These are phyloP conservation scores for Chloranthus sessilifolius DNA, from an alignment of 164 flowering plant genomes.

Conservation along the genomic window DNA sequence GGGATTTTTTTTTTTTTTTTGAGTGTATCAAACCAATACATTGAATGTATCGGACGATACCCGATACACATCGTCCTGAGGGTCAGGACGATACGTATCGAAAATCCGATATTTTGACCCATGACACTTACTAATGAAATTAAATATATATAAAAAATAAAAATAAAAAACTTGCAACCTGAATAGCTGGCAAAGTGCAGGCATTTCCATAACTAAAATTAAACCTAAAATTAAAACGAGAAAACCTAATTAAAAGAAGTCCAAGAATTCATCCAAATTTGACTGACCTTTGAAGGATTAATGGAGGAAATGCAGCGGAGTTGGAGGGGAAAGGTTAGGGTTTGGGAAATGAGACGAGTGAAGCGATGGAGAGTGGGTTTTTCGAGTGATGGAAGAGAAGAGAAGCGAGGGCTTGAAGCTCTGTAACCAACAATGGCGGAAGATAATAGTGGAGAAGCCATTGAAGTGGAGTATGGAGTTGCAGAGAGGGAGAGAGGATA, in stretches of 20 bases:
- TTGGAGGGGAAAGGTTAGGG: conserved; percentile 4
- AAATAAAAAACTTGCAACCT: too few species aligned
- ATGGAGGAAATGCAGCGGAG: conserved; percentile 17
- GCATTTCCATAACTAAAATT: too few species aligned
- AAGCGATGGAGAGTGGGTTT: conserved; percentile 6
- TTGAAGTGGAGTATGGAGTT: conserved; percentile 18
- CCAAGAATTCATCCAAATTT: not conserved
- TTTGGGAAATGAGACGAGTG: conserved; percentile 6
- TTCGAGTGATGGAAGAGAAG: conserved; percentile 11
- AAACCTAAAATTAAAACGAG: not conserved
- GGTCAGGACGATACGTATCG: too few species aligned
- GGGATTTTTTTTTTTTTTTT: too few species aligned
- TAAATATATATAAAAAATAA: too few species aligned
- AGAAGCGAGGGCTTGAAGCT: conserved; percentile 4
- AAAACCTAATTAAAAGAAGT: not conserved
- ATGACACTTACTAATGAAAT: too few species aligned
- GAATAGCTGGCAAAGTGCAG: too few species aligned
- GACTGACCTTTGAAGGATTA: conserved; percentile 22
- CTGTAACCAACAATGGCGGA: conserved; percentile 22
- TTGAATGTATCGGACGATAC: too few species aligned
- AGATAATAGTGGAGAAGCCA: conserved; percentile 41
- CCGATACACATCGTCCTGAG: too few species aligned
- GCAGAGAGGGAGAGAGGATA: conserved; percentile 15
- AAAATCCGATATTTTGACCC: too few species aligned
- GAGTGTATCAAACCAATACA: too few species aligned